Conservation (phyloP, 2,329 filamentous ascomycete genomes). For the Arachnomyces sp. region DNA sequence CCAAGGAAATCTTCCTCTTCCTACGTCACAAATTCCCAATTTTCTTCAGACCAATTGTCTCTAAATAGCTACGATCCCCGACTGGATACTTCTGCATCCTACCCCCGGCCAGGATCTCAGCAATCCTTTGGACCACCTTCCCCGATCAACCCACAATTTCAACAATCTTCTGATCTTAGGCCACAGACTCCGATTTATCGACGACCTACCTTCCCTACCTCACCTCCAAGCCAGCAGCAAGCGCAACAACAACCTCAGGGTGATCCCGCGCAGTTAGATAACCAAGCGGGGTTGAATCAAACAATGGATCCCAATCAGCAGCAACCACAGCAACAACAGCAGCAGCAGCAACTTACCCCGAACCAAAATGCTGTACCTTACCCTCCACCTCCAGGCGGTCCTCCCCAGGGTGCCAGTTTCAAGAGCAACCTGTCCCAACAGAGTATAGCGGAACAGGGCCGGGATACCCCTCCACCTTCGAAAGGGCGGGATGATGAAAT, state of each 20-base stretch:
- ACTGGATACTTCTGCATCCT: constrained; percentile 15
- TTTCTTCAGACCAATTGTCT: constrained; percentile 13
- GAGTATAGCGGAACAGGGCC: constrained; percentile 34
- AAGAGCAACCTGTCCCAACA: constrained; percentile 21
- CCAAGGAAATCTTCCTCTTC: constrained; percentile 19
- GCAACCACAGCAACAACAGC: constrained; percentile 6
- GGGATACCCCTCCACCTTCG: constrained; percentile 40
- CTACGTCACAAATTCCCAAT: constrained; percentile 17
- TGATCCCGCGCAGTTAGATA: not conserved
- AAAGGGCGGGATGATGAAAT: constrained; percentile 35
- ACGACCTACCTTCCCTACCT: constrained; percentile 7
- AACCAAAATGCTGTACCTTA: constrained; percentile 4
- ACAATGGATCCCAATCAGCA: constrained; percentile 16
- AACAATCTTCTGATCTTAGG: constrained; percentile 3
- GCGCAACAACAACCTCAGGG: not conserved
- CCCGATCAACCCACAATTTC: constrained; percentile 16
- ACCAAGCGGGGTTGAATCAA: too few relatives aligned
- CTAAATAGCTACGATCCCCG: constrained; percentile 13
- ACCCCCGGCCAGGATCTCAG: constrained; percentile 26
- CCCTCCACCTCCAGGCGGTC: constrained; percentile 13
- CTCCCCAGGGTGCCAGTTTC: constrained; percentile 19
- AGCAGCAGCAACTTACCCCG: constrained; percentile 4
- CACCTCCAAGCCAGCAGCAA: constrained; percentile 10
- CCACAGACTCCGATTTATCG: constrained; percentile 11
- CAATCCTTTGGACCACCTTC: constrained; percentile 30